Base-by-base conservation (phyloP, 1,284 basidiomycete genomes). In the Anthracocystis setariae region DNA sequence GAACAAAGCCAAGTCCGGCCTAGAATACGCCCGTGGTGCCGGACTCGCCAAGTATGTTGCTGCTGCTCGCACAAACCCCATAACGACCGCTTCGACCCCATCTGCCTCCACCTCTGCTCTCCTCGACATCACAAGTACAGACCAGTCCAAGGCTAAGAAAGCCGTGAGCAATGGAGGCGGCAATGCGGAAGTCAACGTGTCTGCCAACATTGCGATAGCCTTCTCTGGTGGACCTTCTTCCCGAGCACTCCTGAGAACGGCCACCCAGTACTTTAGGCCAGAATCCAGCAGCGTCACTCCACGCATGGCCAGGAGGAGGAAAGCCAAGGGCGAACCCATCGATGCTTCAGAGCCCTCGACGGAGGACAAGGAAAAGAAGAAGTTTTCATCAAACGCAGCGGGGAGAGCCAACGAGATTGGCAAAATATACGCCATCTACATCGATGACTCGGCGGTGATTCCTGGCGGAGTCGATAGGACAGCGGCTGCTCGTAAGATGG, bases 11-110 rank as follows among this genome's bases (percentile, higher is more conserved):
- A 77, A 76, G 37, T 21, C 70, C 1, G 71, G 74, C 10, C 58
- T 79, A 9, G 78, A 79, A 23, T 59, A 55, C 0, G 74, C 67
- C 3, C 66, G 78, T 2, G 78, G 78, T 35, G 76, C 78, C 3
- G 65, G 74, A 27, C 62, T 79, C 0, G 58, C 63, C 24, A 64
- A 69, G 24, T 71, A 65, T 37, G 74, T 75, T 23, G 71, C 58
- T 13, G 55, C 53, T 2, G 66, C 39, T 3, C 56, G 51, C 39
- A 35, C 45, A 9, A 21, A 18, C 25, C n/a, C 25, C 24, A 17
- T 53, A 23, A 46, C 47, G 8, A 23, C 25, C 18, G 18, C 61
- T 8, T 23, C 38, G 8, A 17, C 47, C 8, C 8, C 47, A 8
- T 37, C 45, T 18, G n/a, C 54, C 10, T 24, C 51, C 17, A 18